phyloP scores from a whole-genome alignment of 768 basidiomycete genomes.

The Suillus subalutaceus region DNA sequence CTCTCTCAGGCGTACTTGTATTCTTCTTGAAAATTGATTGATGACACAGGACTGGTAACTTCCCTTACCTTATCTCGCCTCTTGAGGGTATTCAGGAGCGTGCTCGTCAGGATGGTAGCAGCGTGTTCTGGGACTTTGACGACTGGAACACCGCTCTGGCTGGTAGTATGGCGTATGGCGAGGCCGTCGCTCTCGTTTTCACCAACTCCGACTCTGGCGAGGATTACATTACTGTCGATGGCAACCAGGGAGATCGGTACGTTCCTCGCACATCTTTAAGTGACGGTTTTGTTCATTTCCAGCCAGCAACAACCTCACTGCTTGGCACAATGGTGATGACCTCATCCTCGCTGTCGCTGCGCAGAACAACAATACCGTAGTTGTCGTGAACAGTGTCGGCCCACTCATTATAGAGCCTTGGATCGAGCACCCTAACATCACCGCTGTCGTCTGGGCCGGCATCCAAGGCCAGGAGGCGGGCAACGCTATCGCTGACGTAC shows the following conservation, averaged over 20 bases:
- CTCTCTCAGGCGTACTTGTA: background rate
- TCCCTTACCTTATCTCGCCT: constrained; percentile 79
- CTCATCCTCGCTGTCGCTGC: constrained; percentile 71
- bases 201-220: constrained; percentile 80
- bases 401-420: constrained; percentile 65
- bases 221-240: constrained; percentile 76
- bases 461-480: constrained; percentile 71
- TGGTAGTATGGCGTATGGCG: constrained; percentile 44
- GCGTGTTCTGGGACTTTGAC: constrained; percentile 61
- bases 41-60: constrained; percentile 53
- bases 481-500: constrained; percentile 68
- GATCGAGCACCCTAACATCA: constrained; percentile 75
- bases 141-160: constrained; percentile 62
- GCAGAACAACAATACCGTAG: constrained; percentile 46
- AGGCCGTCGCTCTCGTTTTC: constrained; percentile 72
- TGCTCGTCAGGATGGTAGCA: constrained; percentile 62
- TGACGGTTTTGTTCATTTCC: background rate
- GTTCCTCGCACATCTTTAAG: constrained; percentile 13
- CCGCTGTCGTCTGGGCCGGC: constrained; percentile 75
- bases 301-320: constrained; percentile 63
- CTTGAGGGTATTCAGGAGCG: constrained; percentile 72
- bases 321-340: constrained; percentile 73
- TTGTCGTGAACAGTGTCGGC: constrained; percentile 49
- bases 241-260: constrained; percentile 74
- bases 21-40: background rate